Conservation (phyloP, 495 filamentous ascomycete species). For the Recurvomyces mirabilis region DNA sequence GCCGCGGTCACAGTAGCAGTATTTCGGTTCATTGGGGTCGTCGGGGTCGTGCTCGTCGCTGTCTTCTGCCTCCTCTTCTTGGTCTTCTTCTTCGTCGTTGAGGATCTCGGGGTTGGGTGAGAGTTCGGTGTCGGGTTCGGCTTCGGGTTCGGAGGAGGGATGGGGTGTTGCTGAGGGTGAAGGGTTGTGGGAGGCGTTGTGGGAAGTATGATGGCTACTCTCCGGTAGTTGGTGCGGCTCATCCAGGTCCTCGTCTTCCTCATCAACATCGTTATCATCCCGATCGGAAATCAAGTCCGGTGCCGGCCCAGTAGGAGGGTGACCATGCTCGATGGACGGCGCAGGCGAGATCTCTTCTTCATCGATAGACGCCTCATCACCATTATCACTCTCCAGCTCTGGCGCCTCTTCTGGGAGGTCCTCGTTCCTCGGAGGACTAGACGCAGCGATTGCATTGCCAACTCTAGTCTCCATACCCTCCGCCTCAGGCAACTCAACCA, state of each 20-base stretch:
- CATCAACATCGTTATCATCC: not conserved
- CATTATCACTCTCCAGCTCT: not conserved
- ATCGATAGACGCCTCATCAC: not conserved
- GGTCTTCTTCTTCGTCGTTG: not conserved
- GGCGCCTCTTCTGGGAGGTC: not conserved
- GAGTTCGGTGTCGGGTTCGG: not conserved
- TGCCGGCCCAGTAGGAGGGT: not conserved
- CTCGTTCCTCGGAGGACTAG: not conserved
- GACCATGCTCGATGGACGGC: not conserved
- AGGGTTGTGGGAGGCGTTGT: not conserved
- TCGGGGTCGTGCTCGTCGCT: constrained; percentile 54
- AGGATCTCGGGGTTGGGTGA: too few relatives aligned
- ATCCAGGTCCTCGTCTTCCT: not conserved
- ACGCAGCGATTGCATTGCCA: not conserved
- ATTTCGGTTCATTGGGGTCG: constrained; percentile 72
- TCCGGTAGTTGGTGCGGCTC: too few relatives aligned
- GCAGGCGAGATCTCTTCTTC: not conserved
- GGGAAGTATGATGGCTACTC: too few relatives aligned
- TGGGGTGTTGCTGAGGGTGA: not conserved
- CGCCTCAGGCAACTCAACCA: not conserved
- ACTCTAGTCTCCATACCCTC: not conserved
- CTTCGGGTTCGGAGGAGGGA: not conserved
- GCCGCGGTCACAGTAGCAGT: constrained; percentile 87
- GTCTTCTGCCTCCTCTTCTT: constrained; percentile 36
- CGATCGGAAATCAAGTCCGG: not conserved